Base-by-base conservation (phyloP, 1,139 yeast genomes). In the Suhomyces coccinellae region DNA sequence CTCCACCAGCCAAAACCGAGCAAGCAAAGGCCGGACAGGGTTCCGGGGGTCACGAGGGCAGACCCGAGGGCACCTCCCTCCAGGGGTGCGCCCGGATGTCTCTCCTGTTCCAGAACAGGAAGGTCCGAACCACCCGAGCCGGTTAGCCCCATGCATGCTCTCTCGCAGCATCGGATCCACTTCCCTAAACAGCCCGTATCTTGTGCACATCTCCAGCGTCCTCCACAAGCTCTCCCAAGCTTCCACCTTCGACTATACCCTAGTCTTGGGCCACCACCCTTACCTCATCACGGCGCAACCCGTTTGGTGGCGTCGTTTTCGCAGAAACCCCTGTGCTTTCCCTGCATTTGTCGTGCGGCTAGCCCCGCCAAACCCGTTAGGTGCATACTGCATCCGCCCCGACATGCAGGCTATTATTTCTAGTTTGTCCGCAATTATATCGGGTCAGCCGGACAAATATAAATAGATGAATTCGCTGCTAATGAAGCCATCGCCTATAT, bases 231-330 rank as follows among this genome's bases (percentile, higher is more conserved):
- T 34, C 7, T 13, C 20, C 1, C 15, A 33, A 22, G 11, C 16
- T 11, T 32, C 31, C 16, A 33, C 36, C 10, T 38, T 42, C 12
- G 14, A 31, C 34, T 42, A 42, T 28, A 26, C 24, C 14, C 15
- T 42, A 14, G 26, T 38, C 6, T 24, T 31, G 4, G 38, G 34
- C 27, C 35, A 38, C 24, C 27, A n/a, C 22, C n/a, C 29, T 9
- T 44, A 44, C 28, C 15, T 45, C n/a, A 36, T 45, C 16, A 44
- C 47, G 9, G 15, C 28, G 9, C 27, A 39, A 26, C 52, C 52
- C 11, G 27, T 39, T 6, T 49, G 51, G 52, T 30, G 43, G 29
- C 41, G 52, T 26, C 43, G 49, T 27, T 41, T 27, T 14, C 44
- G 52, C 8, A 45, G 50, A 7, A 22, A 34, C 26, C 36, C 36